Base-by-base conservation (phyloP, 495 filamentous ascomycete genomes). In the Tirmania nivea region DNA sequence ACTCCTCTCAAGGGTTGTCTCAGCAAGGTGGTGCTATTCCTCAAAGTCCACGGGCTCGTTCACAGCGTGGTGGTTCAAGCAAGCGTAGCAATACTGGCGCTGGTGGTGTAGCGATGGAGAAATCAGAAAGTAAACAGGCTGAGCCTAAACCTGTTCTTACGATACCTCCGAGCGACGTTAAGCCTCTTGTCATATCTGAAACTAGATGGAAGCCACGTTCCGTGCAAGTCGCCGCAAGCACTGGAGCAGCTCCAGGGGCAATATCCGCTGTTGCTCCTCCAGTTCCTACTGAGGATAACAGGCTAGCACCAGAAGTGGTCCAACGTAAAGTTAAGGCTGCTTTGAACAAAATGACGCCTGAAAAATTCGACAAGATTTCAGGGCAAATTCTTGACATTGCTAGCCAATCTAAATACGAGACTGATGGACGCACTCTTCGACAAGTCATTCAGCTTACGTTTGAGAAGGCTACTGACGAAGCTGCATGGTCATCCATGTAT, bases 271-370 rank as follows among this genome's bases (percentile, higher is more conserved):
- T 45, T 45, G 51, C 64, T 8, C 73, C 75, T 39, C 69, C 75
- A 55, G 75, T 75, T 55, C 69, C 70, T 58, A 74, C 69, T 36
- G 68, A 69, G 49, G 55, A 67, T 10, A 74, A 72, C 47, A 75
- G 83, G 59, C 71, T 99, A 71, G 72, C 89, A 55, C 92, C 90
- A 16, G 86, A 88, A 56, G 78, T 90, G 69, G 90, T 99, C 58
- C 90, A 99, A 69, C 80, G 90, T 57, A 99, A 96, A 78, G 92
- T 96, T 64, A 99, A 99, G 78, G 84, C 86, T 53, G 83, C 83
- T 49, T 71, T 99, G 60, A 96, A 99, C 77, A 96, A 96, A 81
- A 96, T 99, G 92, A 95, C 90, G 0, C 90, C 90, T 0, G 90
- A 96, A 70, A 96, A 95, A 61, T 99, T 99, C 65, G 87, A 95